Evolutionary conservation across 768 basidiomycete genomes (phyloP).

Genomic region (Termitomyces sp.): DNA sequence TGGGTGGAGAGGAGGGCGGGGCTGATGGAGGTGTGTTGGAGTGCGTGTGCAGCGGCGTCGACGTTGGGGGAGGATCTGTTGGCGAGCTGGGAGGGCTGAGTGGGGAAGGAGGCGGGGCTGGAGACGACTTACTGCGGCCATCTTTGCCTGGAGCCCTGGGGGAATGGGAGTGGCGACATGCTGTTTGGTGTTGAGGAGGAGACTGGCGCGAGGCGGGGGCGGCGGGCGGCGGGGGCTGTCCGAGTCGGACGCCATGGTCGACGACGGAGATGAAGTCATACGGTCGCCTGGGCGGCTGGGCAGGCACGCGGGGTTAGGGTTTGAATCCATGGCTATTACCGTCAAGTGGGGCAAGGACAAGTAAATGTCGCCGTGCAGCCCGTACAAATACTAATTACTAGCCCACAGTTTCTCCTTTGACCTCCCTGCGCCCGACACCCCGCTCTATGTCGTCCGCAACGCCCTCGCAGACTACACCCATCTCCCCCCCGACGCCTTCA

Average conservation of each 20-base stretch:
- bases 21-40: not conserved
- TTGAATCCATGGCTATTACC: conserved; percentile 30
- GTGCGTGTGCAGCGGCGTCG: conserved; percentile 26
- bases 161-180: conserved; percentile 68
- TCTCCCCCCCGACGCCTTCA: conserved; percentile 65
- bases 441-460: conserved; percentile 50
- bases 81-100: conserved; percentile 13
- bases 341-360: conserved; percentile 42
- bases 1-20: conserved; percentile 18
- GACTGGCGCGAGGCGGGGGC: conserved; percentile 24
- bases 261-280: conserved; percentile 12
- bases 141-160: conserved; percentile 85
- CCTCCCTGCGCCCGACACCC: conserved; percentile 55
- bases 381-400: not conserved
- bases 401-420: conserved; percentile 29
- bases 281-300: not conserved
- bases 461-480: conserved; percentile 71
- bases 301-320: conserved; percentile 5
- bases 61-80: conserved; percentile 32
- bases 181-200: conserved; percentile 35
- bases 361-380: conserved; percentile 2
- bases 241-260: conserved; percentile 14
- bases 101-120: not conserved
- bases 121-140: conserved; percentile 65
- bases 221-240: conserved; percentile 16